Conservation (phyloP, 78 protist genomes). For the Bigelowiella natans region DNA sequence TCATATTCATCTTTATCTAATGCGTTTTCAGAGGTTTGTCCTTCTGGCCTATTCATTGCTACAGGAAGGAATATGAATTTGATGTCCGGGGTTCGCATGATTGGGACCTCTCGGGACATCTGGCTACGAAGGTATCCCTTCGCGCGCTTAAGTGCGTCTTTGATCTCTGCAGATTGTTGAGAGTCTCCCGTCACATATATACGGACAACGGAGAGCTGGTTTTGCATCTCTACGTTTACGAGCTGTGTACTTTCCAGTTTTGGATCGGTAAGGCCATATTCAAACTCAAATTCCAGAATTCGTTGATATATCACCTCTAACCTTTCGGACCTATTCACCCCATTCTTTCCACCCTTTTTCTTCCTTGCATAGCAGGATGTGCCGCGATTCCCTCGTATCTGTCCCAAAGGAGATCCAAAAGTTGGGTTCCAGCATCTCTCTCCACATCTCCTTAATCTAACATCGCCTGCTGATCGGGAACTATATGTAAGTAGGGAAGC, state of each 20-base stretch:
- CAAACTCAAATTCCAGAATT: background rate
- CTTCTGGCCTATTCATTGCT: no score
- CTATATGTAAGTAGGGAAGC: no score
- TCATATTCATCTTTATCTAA: no score
- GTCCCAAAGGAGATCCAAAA: no score
- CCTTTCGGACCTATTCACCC: background rate
- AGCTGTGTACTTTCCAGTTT: background rate
- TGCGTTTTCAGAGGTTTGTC: no score
- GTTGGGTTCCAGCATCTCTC: no score
- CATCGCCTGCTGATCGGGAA: no score
- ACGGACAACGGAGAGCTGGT: background rate
- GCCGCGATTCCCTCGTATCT: no score
- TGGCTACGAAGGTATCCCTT: background rate
- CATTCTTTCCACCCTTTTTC: background rate
- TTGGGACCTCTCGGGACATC: background rate
- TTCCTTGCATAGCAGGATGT: no score
- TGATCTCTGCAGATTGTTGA: background rate
- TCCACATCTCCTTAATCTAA: no score
- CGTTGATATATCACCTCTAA: background rate
- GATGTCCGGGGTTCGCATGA: background rate
- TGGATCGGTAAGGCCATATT: background rate
- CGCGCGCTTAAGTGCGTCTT: background rate
- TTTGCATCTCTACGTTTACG: background rate
- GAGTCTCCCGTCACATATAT: background rate
- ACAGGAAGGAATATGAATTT: background rate